Evolutionary conservation across 192 early-diverging fungal species (phyloP), one percentile per base, ranked within the genome.

Genomic region (Lobulomyces angularis): DNA sequence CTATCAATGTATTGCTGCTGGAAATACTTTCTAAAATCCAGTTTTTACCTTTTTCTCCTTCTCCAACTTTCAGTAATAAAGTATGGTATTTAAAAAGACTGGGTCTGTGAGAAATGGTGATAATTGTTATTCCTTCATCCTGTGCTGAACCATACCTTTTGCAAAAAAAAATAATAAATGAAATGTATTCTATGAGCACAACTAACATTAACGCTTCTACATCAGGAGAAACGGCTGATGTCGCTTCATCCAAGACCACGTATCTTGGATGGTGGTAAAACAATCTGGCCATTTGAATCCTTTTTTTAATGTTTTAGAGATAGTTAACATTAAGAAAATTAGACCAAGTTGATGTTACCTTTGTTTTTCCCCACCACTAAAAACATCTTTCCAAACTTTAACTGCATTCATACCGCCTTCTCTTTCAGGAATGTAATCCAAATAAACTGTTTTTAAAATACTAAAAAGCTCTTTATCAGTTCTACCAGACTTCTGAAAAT

Each of bases 11-110:
- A 27, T 44, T 29, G 5, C 30, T 49, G 3, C 50, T 40, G 5
- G 55, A 38, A 24, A 67, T 67, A 28, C 45, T 43, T 35, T 67
- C 63, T 41, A 65, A 59, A 17, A 28, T 31, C 64, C 64, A 71
- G 8, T 53, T 56, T 32, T 48, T 41, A 22, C 54, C 55, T 9
- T 27, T 20, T 2, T 21, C 35, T 6, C 64, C 64, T 47, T 67
- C 64, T 3, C 64, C 28, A 39, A 9, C 9, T 31, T 70, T 62
- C 46, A 90, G 60, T 37, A 94, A 83, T 52, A 71, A 86, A 62
- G 88, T 90, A 67, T 98, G 95, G 65, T 98, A 93, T 59, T 92
- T 82, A 86, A 87, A 97, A 35, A 98, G 62, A 24, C 84, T 85
- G 28, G 88, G 84, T 16, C 94, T 82, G 62, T 96, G 94, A 22